These are phyloP conservation scores for Lasiodiplodia hormozganensis DNA, from an alignment of 2,329 filamentous ascomycete species.

Conservation along the genomic window DNA sequence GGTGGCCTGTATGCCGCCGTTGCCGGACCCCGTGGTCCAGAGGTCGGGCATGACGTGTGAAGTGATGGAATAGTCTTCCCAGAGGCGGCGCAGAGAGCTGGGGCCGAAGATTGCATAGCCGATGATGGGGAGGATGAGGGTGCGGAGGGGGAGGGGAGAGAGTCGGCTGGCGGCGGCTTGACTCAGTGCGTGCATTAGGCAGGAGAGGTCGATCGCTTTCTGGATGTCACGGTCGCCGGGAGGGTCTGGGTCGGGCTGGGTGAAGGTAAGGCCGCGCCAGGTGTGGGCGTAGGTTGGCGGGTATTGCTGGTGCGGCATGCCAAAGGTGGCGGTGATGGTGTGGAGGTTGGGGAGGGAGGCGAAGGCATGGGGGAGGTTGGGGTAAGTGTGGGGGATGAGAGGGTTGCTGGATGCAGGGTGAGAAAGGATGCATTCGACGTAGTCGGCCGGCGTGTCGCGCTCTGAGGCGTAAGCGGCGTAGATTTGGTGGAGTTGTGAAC, in stretches of 20 bases:
- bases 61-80: not conserved
- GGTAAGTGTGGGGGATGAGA: conserved; percentile 3
- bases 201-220: not conserved
- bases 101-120: not conserved
- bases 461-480: conserved; percentile 3
- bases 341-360: conserved; percentile 7
- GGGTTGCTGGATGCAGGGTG: not conserved
- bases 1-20: too few relatives aligned
- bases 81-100: not conserved
- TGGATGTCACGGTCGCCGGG: not conserved
- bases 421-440: not conserved
- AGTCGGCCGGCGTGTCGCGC: conserved; percentile 10
- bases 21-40: too few relatives aligned
- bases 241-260: not conserved
- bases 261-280: conserved; percentile 12
- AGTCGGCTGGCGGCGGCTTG: not conserved
- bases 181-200: conserved; percentile 5
- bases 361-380: conserved; percentile 1
- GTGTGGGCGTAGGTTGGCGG: not conserved
- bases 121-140: not conserved
- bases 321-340: not conserved
- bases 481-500: conserved; percentile 1
- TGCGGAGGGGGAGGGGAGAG: not conserved
- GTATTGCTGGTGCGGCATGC: conserved; percentile 1
- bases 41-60: too few relatives aligned